A percentile compares a stretch with the other conserved stretches of the same genome.
Evolutionary conservation across 1,139 yeast species (phyloP).

Genomic region (Candida glucosophila): DNA sequence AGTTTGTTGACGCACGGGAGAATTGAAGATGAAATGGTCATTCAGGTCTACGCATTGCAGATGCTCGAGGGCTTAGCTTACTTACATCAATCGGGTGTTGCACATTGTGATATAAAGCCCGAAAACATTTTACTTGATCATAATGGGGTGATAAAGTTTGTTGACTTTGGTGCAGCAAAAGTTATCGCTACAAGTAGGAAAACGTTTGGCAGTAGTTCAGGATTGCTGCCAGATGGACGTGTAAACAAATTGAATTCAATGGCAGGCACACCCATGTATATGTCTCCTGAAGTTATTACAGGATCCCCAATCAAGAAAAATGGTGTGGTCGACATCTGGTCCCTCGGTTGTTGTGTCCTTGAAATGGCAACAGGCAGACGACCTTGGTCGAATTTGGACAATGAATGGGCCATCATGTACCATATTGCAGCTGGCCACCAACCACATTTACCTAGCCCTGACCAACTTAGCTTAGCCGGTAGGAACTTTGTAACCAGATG

Average conservation of each 20-base stretch:
- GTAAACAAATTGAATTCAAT: conserved; percentile 35
- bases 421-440: conserved; percentile 94
- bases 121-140: conserved; percentile 88
- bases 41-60: conserved; percentile 84
- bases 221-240: conserved; percentile 5
- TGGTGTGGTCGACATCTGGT: conserved; percentile 79
- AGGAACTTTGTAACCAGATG: conserved; percentile 64
- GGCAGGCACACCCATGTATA: conserved; percentile 98
- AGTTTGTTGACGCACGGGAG: conserved; percentile 75
- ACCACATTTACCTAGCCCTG: conserved; percentile 75
- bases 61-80: conserved; percentile 94
- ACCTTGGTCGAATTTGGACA: conserved; percentile 88
- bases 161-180: conserved; percentile 97
- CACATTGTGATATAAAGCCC: conserved; percentile 94
- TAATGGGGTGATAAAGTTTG: conserved; percentile 88
- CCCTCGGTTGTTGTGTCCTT: conserved; percentile 71
- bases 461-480: conserved; percentile 73
- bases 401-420: conserved; percentile 98
- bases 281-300: conserved; percentile 95
- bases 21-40: conserved; percentile 90
- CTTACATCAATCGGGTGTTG: conserved; percentile 91
- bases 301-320: conserved; percentile 56
- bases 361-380: conserved; percentile 81
- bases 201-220: conserved; percentile 10
- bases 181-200: conserved; percentile 66